Conservation (phyloP, 139 green algal genomes). For the Micractinium sp. region DNA sequence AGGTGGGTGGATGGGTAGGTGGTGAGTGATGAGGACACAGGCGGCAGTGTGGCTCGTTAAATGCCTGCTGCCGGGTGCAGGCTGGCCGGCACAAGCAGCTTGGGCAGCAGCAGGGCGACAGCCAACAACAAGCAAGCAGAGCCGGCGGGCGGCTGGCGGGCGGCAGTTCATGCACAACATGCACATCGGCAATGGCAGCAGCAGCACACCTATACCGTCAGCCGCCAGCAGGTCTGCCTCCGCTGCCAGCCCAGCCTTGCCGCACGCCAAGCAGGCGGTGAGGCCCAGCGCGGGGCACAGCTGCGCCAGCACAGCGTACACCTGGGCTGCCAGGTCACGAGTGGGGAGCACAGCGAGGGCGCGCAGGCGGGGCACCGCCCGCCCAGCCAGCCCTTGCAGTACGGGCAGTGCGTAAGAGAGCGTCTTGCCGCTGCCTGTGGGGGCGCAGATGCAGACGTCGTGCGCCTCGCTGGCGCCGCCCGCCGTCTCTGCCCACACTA, state of each 20-base stretch:
- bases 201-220: conserved; percentile 8
- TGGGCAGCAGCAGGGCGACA: background rate
- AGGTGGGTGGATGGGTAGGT: background rate
- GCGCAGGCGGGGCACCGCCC: conserved; percentile 49
- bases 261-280: conserved; percentile 57
- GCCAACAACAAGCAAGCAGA: background rate
- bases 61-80: no score
- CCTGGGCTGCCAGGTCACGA: conserved; percentile 79
- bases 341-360: conserved; percentile 86
- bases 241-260: conserved; percentile 44
- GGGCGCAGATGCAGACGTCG: conserved; percentile 88
- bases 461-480: conserved; percentile 73
- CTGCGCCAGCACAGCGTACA: conserved; percentile 68
- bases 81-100: background rate
- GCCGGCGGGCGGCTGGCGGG: background rate
- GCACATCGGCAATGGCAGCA: background rate
- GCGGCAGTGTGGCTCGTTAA: background rate
- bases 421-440: conserved; percentile 92
- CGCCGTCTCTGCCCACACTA: conserved; percentile 71
- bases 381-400: conserved; percentile 68
- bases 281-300: conserved; percentile 68
- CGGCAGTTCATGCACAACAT: no score
- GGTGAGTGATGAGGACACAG: background rate
- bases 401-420: conserved; percentile 88
- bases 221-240: conserved; percentile 58